These are phyloP conservation scores for Bacidia rubella DNA, from an alignment of 495 filamentous ascomycete species.

Conservation along the genomic window DNA sequence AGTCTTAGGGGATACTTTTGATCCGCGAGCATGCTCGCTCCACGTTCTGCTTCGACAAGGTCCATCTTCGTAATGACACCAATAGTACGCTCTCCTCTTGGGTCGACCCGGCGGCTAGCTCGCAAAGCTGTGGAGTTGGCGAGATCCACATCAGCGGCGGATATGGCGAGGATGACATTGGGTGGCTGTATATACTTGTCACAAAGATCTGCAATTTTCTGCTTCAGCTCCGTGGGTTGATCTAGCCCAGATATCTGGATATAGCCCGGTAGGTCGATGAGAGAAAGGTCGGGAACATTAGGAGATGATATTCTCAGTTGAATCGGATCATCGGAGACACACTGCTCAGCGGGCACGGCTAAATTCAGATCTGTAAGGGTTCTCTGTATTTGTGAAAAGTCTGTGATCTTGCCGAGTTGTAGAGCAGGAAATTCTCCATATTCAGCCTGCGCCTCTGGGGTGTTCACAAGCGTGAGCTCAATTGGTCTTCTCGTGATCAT, in stretches of 20 bases:
- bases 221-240: conserved; percentile 82
- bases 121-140: conserved; percentile 91
- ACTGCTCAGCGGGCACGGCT: conserved; percentile 77
- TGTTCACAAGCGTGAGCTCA: conserved; percentile 93
- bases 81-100: conserved; percentile 88
- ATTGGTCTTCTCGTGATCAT: conserved; percentile 97
- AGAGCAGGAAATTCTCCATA: conserved; percentile 95
- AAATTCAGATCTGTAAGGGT: conserved; percentile 92
- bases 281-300: conserved; percentile 84
- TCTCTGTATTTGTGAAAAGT: conserved; percentile 84
- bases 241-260: conserved; percentile 88
- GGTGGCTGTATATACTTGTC: conserved; percentile 96
- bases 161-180: conserved; percentile 94
- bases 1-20: conserved; percentile 87
- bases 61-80: conserved; percentile 99
- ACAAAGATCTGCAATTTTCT: conserved; percentile 90
- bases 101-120: conserved; percentile 84
- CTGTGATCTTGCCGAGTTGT: conserved; percentile 77
- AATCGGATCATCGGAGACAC: conserved; percentile 93
- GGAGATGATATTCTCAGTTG: conserved; percentile 91
- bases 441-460: conserved; percentile 75
- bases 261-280: conserved; percentile 94
- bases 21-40: conserved; percentile 63
- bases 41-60: conserved; percentile 74
- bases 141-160: conserved; percentile 90